Percentiles rank a stretch among this genome's conserved stretches.
Conservation (phyloP, 352 stramenopile genomes). For the Phytophthora hybrid region DNA sequence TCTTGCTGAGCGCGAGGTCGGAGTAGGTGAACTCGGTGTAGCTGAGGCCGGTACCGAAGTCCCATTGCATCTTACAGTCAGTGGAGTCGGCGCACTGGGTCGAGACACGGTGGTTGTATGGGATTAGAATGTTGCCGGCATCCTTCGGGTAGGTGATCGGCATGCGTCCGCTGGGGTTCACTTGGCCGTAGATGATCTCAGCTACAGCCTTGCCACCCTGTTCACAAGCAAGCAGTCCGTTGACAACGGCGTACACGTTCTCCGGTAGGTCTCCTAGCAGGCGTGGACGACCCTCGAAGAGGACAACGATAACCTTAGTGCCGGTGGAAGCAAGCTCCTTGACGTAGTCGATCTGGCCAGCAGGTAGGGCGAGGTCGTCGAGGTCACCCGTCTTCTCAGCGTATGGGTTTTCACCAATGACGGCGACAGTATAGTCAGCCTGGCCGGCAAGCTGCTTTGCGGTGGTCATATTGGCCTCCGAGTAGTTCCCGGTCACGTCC, state of each 20-base stretch:
- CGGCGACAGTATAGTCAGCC: background rate
- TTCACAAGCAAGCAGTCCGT: background rate
- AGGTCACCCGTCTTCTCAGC: background rate
- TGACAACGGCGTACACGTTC: background rate
- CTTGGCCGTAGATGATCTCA: background rate
- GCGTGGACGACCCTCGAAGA: background rate
- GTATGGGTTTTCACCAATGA: background rate
- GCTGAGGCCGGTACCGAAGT: background rate
- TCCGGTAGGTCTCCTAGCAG: background rate
- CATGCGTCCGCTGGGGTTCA: background rate
- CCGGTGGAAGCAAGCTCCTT: slow-evolving; percentile 1
- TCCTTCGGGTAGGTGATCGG: slow-evolving; percentile 3
- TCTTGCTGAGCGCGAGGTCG: background rate
- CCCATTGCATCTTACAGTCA: slow-evolving; percentile 12
- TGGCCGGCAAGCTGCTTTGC: background rate
- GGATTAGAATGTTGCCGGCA: background rate
- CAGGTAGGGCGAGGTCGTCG: background rate
- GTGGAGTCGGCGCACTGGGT: slow-evolving; percentile 10
- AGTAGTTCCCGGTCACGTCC: background rate
- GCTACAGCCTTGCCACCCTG: background rate
- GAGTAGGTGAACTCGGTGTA: background rate
- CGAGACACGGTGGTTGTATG: background rate
- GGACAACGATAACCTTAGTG: background rate
- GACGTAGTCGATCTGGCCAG: background rate
- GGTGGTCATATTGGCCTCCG: background rate